These are phyloP conservation scores for Pyrenula massariospora DNA, from an alignment of 495 filamentous ascomycete species.

Conservation along the genomic window DNA sequence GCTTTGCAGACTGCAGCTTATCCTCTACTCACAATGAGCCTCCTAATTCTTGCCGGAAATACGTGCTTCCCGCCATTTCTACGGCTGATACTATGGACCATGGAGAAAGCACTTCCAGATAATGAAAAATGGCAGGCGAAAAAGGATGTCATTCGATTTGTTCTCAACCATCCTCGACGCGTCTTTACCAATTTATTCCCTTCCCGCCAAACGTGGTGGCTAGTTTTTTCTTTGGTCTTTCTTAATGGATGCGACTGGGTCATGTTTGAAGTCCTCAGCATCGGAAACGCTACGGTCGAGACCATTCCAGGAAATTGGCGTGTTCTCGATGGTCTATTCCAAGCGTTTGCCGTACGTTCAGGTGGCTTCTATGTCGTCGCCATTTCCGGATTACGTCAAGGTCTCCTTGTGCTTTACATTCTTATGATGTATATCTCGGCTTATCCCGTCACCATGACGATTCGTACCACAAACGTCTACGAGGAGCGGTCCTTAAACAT, in stretches of 20 bases:
- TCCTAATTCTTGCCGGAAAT: slow-evolving; percentile 77
- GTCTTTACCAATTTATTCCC: slow-evolving; percentile 83
- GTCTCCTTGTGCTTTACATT: slow-evolving; percentile 71
- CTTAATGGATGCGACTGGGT: slow-evolving; percentile 77
- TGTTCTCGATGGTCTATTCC: slow-evolving; percentile 70
- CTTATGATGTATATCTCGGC: slow-evolving; percentile 81
- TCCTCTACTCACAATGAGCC: slow-evolving; percentile 61
- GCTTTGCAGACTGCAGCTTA: slow-evolving; percentile 40
- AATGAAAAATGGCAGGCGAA: slow-evolving; percentile 28
- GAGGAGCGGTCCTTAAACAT: slow-evolving; percentile 64
- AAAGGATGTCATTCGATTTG: slow-evolving; percentile 62
- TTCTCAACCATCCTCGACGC: slow-evolving; percentile 67
- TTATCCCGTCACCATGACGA: slow-evolving; percentile 50
- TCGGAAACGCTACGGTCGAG: slow-evolving; percentile 55
- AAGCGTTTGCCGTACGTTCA: slow-evolving; percentile 68
- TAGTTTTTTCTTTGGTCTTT: slow-evolving; percentile 56
- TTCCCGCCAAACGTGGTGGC: slow-evolving; percentile 65
- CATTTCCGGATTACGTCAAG: slow-evolving; percentile 58
- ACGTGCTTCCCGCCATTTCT: slow-evolving; percentile 72
- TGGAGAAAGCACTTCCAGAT: slow-evolving; percentile 35
- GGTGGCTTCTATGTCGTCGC: slow-evolving; percentile 77
- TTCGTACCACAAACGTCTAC: slow-evolving; percentile 60
- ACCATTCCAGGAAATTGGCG: slow-evolving; percentile 43
- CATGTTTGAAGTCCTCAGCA: slow-evolving; percentile 67
- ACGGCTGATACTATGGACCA: slow-evolving; percentile 60